Percentiles rank a stretch among this genome's conserved stretches.
phyloP scores from a whole-genome alignment of 176 grass and related monocot species.

The Pontederia paniculata region DNA sequence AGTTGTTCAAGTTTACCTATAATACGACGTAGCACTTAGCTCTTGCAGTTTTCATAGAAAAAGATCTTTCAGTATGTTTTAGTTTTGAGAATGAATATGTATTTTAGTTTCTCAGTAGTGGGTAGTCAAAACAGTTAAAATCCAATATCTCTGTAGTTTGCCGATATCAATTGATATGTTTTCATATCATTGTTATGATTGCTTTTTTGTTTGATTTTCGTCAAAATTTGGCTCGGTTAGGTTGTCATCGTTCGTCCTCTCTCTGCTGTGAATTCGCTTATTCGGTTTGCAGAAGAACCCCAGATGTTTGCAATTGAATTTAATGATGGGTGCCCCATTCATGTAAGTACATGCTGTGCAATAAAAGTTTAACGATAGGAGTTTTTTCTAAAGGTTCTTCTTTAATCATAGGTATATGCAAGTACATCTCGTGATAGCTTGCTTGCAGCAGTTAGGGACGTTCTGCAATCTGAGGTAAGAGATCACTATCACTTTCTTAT shows the following conservation, averaged over 20 bases:
- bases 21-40: no score
- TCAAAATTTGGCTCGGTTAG: conserved; percentile 36
- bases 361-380: conserved; percentile 2
- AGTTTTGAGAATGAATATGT: no score
- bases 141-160: neutral
- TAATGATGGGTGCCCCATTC: conserved; percentile 80
- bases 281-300: conserved; percentile 95
- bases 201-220: conserved; percentile 17
- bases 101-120: no score
- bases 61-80: no score
- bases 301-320: conserved; percentile 99
- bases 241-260: conserved; percentile 74
- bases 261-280: conserved; percentile 72
- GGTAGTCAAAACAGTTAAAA: no score
- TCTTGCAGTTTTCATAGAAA: no score
- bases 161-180: neutral
- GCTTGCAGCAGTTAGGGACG: conserved; percentile 75
- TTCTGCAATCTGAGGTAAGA: conserved; percentile 83
- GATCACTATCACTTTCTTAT: conserved; percentile 1
- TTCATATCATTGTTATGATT: neutral
- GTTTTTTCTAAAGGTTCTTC: conserved; percentile 6
- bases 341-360: conserved; percentile 64
- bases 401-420: conserved; percentile 72
- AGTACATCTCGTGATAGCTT: conserved; percentile 96
- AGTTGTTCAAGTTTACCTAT: no score